Conservation (phyloP, 306 rosid species). For the Clitoria ternatea region DNA sequence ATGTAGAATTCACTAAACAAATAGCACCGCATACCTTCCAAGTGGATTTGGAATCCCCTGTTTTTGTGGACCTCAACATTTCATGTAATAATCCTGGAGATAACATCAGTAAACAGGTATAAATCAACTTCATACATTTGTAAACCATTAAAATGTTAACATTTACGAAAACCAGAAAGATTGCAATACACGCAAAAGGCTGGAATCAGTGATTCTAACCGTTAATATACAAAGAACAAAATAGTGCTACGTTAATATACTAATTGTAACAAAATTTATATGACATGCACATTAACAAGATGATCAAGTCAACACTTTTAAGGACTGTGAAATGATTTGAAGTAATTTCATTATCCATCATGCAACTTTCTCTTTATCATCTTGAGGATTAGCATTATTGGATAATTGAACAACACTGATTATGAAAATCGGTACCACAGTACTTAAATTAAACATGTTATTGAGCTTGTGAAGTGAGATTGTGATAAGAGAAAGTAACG, state of each 20-base stretch:
- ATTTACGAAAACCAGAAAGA: not conserved
- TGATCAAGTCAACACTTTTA: not conserved
- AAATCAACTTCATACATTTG: not conserved
- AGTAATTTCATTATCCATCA: not conserved
- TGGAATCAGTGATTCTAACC: not conserved
- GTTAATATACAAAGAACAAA: conserved; percentile 1
- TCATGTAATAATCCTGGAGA: conserved; percentile 76
- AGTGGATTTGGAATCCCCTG: conserved; percentile 83
- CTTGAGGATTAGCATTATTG: not conserved
- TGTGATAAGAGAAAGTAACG: not conserved
- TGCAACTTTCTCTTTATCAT: not conserved
- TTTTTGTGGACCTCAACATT: conserved; percentile 82
- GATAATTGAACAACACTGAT: not conserved
- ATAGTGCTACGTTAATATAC: not conserved
- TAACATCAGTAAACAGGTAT: conserved; percentile 11
- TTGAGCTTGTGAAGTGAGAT: not conserved
- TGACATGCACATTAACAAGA: not conserved
- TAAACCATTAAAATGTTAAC: not conserved
- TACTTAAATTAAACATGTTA: not conserved
- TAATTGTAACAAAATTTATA: not conserved
- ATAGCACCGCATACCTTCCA: conserved; percentile 70
- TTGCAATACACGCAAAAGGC: not conserved
- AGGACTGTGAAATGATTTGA: not conserved
- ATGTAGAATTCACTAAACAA: not conserved
- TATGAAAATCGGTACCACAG: not conserved